phyloP scores from a whole-genome alignment of 768 basidiomycete species.

The Lentinula raphanica region DNA sequence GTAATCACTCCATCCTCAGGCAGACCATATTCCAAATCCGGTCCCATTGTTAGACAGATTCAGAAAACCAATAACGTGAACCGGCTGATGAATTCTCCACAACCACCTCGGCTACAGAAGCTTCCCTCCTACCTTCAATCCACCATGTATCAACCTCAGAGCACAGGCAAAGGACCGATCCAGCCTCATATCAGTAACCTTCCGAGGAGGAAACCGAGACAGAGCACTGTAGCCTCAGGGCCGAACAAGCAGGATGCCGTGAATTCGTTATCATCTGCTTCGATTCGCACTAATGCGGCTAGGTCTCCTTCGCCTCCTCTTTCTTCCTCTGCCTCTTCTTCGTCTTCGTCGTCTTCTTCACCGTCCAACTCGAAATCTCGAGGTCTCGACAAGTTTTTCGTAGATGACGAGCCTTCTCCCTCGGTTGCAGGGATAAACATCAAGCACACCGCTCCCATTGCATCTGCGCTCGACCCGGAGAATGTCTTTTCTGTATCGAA shows the following conservation, averaged over 20 bases:
- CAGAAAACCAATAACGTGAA: not conserved
- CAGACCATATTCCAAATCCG: not conserved
- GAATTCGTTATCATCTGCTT: not conserved
- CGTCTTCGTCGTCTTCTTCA: not conserved
- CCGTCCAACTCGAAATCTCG: not conserved
- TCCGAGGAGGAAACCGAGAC: not conserved
- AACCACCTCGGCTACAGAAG: not conserved
- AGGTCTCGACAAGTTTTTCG: not conserved
- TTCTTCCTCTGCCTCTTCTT: not conserved
- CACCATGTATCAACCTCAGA: not conserved
- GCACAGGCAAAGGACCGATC: not conserved
- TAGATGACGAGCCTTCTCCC: not conserved
- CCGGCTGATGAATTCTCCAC: not conserved
- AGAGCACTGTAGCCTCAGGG: not conserved
- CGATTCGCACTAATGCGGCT: not conserved
- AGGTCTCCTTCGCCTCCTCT: not conserved
- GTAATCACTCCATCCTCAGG: not conserved
- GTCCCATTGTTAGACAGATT: not conserved
- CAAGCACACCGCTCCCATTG: not conserved
- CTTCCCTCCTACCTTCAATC: not conserved
- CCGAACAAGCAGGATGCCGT: not conserved
- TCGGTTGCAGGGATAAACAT: not conserved
- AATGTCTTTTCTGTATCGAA: not conserved
- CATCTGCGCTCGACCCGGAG: not conserved
- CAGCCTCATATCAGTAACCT: slow-evolving; percentile 5